A percentile compares a stretch with the other conserved stretches of the same genome.
Conservation (phyloP, 2,329 filamentous ascomycete species). For the Neonectria sp. region DNA sequence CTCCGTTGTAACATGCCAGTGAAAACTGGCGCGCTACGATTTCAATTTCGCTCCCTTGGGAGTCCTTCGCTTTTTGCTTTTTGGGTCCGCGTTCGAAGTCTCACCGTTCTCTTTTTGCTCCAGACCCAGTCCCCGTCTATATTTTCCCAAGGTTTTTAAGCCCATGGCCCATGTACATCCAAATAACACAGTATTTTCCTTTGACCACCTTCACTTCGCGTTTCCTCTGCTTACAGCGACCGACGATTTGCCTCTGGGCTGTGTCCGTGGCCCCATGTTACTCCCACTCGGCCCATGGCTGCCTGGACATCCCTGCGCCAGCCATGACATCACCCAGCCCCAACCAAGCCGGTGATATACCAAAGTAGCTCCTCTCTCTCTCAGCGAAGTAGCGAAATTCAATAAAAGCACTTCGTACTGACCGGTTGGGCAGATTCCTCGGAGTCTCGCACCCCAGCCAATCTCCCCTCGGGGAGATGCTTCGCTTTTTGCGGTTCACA, state of each 20-base stretch:
- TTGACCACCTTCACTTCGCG: too few relatives aligned
- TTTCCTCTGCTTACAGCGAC: too few relatives aligned
- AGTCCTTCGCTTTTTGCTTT: conserved; percentile 32
- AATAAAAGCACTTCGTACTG: not conserved
- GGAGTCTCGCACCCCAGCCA: too few relatives aligned
- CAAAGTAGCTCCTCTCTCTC: not conserved
- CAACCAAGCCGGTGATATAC: conserved; percentile 5
- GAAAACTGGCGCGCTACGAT: not conserved
- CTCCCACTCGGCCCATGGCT: not conserved
- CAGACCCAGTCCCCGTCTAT: too few relatives aligned
- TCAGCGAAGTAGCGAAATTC: conserved; percentile 38
- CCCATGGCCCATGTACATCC: too few relatives aligned
- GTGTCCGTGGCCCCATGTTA: too few relatives aligned
- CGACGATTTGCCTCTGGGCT: too few relatives aligned
- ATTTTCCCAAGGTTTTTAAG: not conserved
- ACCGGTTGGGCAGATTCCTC: not conserved
- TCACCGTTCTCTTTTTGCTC: not conserved
- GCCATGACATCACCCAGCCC: not conserved
- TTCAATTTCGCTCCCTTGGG: not conserved
- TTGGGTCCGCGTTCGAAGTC: not conserved
- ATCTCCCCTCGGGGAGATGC: not conserved
- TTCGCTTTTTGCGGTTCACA: conserved; percentile 17
- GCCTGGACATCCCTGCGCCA: not conserved
- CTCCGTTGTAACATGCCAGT: too few relatives aligned
- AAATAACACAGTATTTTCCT: not conserved